A percentile compares a stretch with the other conserved stretches of the same genome.
phyloP scores from a whole-genome alignment of 2,329 filamentous ascomycete genomes.

The Trematosphaeria pertusa region DNA sequence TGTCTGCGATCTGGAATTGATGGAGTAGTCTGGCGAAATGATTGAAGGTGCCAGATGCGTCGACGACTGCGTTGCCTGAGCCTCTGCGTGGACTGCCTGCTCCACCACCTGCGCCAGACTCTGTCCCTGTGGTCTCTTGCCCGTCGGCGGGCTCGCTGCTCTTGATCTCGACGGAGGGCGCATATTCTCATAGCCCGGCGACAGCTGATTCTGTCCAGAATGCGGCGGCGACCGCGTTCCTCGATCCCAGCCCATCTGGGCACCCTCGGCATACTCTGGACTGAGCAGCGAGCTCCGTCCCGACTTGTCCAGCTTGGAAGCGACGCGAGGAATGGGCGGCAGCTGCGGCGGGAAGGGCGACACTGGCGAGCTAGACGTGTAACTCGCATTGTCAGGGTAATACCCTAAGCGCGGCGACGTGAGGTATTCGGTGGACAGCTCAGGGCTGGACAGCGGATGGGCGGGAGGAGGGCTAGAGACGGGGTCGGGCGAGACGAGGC shows the following conservation, averaged over 20 bases:
- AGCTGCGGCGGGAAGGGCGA: slow-evolving; percentile 48
- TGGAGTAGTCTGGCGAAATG: slow-evolving; percentile 34
- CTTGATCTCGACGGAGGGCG: slow-evolving; percentile 27
- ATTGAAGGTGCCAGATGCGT: slow-evolving; percentile 30
- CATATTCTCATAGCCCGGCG: slow-evolving; percentile 28
- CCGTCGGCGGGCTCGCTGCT: slow-evolving; percentile 35
- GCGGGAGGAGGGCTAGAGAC: slow-evolving; percentile 28
- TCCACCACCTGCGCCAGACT: slow-evolving; percentile 33
- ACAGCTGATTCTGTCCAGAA: slow-evolving; percentile 22
- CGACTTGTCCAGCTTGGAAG: slow-evolving; percentile 40
- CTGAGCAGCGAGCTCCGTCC: slow-evolving; percentile 17
- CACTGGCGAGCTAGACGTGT: slow-evolving; percentile 43
- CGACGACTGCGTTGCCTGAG: slow-evolving; percentile 23
- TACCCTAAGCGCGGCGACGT: slow-evolving; percentile 33
- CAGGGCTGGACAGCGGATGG: slow-evolving; percentile 35
- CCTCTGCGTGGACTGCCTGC: slow-evolving; percentile 20
- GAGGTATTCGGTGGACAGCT: slow-evolving; percentile 38
- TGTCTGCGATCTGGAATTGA: slow-evolving; percentile 41
- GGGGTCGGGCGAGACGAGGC: slow-evolving; percentile 42
- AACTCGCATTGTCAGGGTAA: slow-evolving; percentile 33
- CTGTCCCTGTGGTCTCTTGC: slow-evolving; percentile 37
- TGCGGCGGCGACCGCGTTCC: slow-evolving; percentile 29
- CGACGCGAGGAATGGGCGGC: slow-evolving; percentile 49
- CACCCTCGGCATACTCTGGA: slow-evolving; percentile 5
- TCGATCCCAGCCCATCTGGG: slow-evolving; percentile 18